phyloP scores from a whole-genome alignment of 495 filamentous ascomycete species.

The Penicillium crystallinum region DNA sequence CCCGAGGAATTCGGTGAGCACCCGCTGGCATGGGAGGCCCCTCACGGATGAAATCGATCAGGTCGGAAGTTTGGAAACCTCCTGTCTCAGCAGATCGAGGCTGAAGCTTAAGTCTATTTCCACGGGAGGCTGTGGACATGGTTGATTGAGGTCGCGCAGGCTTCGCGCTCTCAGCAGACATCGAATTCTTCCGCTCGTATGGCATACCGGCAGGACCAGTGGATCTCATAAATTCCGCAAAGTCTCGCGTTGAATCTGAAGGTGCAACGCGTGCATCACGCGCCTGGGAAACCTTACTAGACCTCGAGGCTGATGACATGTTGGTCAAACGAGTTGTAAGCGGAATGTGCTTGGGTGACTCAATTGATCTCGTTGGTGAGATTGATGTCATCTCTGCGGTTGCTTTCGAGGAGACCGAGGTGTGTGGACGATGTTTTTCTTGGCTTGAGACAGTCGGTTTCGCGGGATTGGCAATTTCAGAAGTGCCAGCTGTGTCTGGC shows the following conservation, averaged over 20 bases:
- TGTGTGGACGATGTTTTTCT: constrained; percentile 15
- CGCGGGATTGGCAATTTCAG: constrained; percentile 36
- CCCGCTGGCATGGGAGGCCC: constrained; percentile 57
- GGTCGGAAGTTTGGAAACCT: constrained; percentile 66
- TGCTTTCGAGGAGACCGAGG: constrained; percentile 24
- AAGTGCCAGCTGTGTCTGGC: constrained; percentile 31
- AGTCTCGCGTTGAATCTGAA: constrained; percentile 63
- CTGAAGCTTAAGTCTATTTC: constrained; percentile 48
- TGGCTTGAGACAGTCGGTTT: constrained; percentile 31
- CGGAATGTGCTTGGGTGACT: constrained; percentile 27
- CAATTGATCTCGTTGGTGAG: constrained; percentile 18
- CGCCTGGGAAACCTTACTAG: constrained; percentile 40
- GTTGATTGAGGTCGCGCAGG: constrained; percentile 18
- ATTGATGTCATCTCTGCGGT: constrained; percentile 12
- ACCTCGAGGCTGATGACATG: constrained; percentile 20
- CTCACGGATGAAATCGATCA: constrained; percentile 92
- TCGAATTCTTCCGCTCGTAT: neutral
- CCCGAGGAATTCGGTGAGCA: constrained; percentile 68
- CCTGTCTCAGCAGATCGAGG: constrained; percentile 64
- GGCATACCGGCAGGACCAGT: constrained; percentile 50
- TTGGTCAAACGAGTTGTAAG: constrained; percentile 24
- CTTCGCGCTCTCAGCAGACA: constrained; percentile 14
- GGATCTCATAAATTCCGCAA: constrained; percentile 80
- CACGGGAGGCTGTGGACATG: constrained; percentile 4
- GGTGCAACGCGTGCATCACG: constrained; percentile 59